Conservation (phyloP, 1,284 basidiomycete genomes). For the Ganoderma multipileum region DNA sequence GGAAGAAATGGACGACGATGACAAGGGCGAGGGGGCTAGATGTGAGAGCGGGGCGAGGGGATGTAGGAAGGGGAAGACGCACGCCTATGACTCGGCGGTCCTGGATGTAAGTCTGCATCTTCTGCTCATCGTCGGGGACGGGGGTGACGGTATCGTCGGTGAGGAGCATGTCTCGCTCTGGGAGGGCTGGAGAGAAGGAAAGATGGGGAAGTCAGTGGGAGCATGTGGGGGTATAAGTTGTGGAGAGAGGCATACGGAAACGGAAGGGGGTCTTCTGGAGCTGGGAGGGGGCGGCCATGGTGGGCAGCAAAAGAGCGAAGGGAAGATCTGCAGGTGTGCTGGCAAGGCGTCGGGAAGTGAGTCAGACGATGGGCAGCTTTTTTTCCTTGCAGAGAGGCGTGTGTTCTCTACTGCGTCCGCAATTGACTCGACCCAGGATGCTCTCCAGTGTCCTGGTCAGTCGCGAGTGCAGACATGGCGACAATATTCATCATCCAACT, state of each 20-base stretch:
- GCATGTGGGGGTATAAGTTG: constrained; percentile 16
- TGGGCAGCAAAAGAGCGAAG: constrained; percentile 5
- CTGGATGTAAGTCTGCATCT: constrained; percentile 74
- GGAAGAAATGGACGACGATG: constrained; percentile 11
- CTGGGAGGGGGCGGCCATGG: constrained; percentile 20
- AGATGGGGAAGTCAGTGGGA: constrained; percentile 8
- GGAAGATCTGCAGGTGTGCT: neutral
- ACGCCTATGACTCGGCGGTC: constrained; percentile 81
- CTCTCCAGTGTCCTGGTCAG: no score
- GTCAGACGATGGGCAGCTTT: neutral
- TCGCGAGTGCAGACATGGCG: no score
- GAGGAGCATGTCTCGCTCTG: constrained; percentile 31
- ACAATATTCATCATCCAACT: no score
- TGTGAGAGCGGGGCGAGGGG: constrained; percentile 1
- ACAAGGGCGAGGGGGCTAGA: constrained; percentile 20
- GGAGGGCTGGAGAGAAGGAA: constrained; percentile 24
- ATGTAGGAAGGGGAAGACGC: constrained; percentile 39
- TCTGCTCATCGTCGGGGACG: constrained; percentile 65
- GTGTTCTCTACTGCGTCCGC: neutral
- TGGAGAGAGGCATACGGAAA: constrained; percentile 32
- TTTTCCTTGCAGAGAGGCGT: neutral
- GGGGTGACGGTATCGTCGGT: constrained; percentile 52
- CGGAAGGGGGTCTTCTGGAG: constrained; percentile 21
- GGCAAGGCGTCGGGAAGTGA: constrained; percentile 4
- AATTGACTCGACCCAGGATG: neutral